Conservation (phyloP, 177 flowering plant species). For the Vitis hybrid region DNA sequence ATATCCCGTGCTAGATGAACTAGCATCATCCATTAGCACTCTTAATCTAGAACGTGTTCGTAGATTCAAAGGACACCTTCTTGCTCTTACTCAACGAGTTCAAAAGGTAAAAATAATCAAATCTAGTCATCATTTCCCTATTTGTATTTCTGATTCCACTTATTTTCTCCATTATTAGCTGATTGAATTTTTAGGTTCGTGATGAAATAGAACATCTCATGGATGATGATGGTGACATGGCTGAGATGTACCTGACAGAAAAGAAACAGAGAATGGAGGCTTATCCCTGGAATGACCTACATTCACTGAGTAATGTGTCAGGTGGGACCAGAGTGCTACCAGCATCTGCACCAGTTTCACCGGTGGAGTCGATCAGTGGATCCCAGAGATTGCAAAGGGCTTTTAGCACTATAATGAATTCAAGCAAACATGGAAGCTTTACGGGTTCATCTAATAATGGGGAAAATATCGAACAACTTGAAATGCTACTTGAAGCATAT, state of each 20-base stretch:
- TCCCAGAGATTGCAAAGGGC: conserved; percentile 56
- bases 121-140: background rate
- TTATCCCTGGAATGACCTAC: conserved; percentile 32
- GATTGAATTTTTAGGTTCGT: conserved; percentile 58
- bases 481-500: conserved; percentile 98
- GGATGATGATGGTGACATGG: conserved; percentile 99
- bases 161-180: conserved; percentile 1
- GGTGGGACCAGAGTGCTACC: conserved; percentile 31
- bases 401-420: conserved; percentile 51
- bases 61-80: conserved; percentile 86
- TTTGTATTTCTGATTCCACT: background rate
- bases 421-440: conserved; percentile 72
- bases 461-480: conserved; percentile 84
- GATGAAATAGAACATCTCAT: conserved; percentile 97
- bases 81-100: conserved; percentile 86
- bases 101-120: conserved; percentile 64
- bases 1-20: conserved; percentile 87
- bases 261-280: conserved; percentile 76
- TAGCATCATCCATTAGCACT: conserved; percentile 85
- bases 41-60: conserved; percentile 93
- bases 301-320: conserved; percentile 22
- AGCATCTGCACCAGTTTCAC: conserved; percentile 91
- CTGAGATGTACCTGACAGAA: conserved; percentile 95
- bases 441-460: conserved; percentile 48
- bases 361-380: conserved; percentile 52